Base-by-base conservation (phyloP, 768 basidiomycete species). In the Glaciozyma martinii region DNA sequence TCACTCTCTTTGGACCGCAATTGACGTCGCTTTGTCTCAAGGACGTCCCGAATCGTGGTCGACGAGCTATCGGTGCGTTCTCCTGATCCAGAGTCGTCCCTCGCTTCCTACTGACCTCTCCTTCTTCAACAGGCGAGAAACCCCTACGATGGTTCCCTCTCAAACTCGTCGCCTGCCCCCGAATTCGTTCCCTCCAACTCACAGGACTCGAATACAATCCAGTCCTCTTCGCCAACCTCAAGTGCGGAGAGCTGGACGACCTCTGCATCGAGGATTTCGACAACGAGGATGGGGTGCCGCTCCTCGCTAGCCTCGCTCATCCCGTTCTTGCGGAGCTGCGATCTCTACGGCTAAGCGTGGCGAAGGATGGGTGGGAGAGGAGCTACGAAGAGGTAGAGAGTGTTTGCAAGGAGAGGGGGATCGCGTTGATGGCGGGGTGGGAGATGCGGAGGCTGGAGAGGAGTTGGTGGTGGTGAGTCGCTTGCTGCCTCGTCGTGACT, bases 211-310 rank as follows among this genome's bases (percentile, higher is more conserved):
- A 59, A 19, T 54, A 60, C n/a, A 23, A 59, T 46, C 21, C 50
- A 3, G 7, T 42, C 3, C 4, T 66, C 9, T 56, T 69, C 49
- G 16, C 40, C 9, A 30, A 29, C 25, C 58, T 65, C 27, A 42
- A 43, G 8, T 18, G 30, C 8, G 25, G 19, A 21, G 32, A 5
- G 1, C 64, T 69, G 37, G n/a, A 25, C 40, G 40, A 40, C 25
- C 59, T 70, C 56, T 55, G 44, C 15, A 3, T 70, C 56, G 68
- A 70, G 25, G 68, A 70, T 33, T 70, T 66, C 30, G 62, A 66
- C 46, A 49, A 61, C 3, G 43, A n/a, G 29, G 50, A 58, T 19
- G 40, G 59, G 3, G 15, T 1, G 12, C 52, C 49, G 0, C 46
- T 69, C 15, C 29, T 69, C 33, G 52, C 42, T 0, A 52, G 59